Conservation (phyloP, 805 yeast species). For the Pichia nanzhaoensis region DNA sequence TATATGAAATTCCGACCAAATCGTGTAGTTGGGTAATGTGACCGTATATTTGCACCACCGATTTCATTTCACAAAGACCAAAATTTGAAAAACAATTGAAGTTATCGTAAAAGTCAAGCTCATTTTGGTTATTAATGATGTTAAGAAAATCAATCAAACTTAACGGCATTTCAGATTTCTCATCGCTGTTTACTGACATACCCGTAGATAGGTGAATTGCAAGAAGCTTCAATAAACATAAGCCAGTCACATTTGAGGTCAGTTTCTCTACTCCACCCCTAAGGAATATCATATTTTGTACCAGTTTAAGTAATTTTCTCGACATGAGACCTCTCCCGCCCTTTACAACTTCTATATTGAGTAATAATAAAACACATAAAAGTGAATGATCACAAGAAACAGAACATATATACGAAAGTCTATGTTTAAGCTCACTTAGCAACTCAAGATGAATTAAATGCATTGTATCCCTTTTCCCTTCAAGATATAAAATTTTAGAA, state of each 20-base stretch:
- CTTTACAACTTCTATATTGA: conserved; percentile 13
- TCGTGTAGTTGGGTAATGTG: conserved; percentile 11
- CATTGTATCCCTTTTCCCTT: not conserved
- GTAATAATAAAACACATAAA: conserved; percentile 13
- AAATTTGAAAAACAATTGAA: conserved; percentile 8
- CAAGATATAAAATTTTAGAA: not conserved
- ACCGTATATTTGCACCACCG: conserved; percentile 11
- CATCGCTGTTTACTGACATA: conserved; percentile 1
- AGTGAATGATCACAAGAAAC: conserved; percentile 21
- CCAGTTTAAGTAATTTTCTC: conserved; percentile 10
- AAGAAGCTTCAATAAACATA: conserved; percentile 15
- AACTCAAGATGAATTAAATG: conserved; percentile 8
- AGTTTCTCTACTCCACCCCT: conserved; percentile 17
- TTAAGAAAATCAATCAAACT: conserved; percentile 11
- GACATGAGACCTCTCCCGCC: conserved; percentile 11
- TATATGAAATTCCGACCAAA: conserved; percentile 8
- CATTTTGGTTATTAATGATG: conserved; percentile 5
- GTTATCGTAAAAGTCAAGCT: conserved; percentile 15
- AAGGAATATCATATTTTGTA: conserved; percentile 16
- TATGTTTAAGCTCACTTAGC: conserved; percentile 12
- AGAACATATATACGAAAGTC: conserved; percentile 14
- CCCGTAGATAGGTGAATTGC: conserved; percentile 10
- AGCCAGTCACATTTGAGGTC: conserved; percentile 13
- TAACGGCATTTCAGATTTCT: conserved; percentile 1
- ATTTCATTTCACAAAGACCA: conserved; percentile 8